phyloP scores from a whole-genome alignment of 1,139 yeast species.

The Saccharomycopsis hybrid region DNA sequence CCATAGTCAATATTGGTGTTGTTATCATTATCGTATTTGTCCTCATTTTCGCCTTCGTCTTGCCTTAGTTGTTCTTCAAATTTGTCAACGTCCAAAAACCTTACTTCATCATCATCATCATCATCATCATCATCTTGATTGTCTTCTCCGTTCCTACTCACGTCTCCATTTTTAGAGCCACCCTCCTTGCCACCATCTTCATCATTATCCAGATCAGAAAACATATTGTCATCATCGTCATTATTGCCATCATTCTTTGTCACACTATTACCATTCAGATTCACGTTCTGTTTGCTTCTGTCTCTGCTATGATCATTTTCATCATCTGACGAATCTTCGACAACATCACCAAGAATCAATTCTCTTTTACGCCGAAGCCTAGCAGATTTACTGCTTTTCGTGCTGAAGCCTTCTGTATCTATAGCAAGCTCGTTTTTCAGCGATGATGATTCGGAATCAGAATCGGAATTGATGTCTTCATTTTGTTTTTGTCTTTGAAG shows the following conservation, averaged over 20 bases:
- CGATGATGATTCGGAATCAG: conserved; percentile 4
- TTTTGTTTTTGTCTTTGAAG: conserved; percentile 1
- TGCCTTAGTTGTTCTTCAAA: conserved; percentile 11
- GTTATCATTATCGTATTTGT: background rate
- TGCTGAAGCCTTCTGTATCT: conserved; percentile 6
- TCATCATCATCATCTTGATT: conserved; percentile 20
- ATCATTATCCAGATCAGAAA: conserved; percentile 16
- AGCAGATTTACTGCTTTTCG: background rate
- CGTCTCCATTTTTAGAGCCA: conserved; percentile 12
- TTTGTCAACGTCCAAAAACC: conserved; percentile 10
- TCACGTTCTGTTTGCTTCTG: too few species aligned
- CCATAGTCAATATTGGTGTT: background rate
- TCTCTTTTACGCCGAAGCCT: background rate
- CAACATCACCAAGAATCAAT: background rate
- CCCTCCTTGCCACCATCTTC: background rate
- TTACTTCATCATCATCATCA: conserved; percentile 12
- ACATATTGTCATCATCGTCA: conserved; percentile 17
- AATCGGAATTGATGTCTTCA: background rate
- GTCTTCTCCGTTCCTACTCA: conserved; percentile 19
- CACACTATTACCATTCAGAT: background rate
- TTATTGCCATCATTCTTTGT: background rate
- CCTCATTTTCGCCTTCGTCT: conserved; percentile 17
- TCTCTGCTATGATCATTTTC: background rate
- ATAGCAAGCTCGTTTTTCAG: conserved; percentile 8
- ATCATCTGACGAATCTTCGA: conserved; percentile 9